A percentile compares a stretch with the other conserved stretches of the same genome.
These are phyloP conservation scores for Chenopodium album DNA, from an alignment of 148 eudicot genomes.

Conservation along the genomic window DNA sequence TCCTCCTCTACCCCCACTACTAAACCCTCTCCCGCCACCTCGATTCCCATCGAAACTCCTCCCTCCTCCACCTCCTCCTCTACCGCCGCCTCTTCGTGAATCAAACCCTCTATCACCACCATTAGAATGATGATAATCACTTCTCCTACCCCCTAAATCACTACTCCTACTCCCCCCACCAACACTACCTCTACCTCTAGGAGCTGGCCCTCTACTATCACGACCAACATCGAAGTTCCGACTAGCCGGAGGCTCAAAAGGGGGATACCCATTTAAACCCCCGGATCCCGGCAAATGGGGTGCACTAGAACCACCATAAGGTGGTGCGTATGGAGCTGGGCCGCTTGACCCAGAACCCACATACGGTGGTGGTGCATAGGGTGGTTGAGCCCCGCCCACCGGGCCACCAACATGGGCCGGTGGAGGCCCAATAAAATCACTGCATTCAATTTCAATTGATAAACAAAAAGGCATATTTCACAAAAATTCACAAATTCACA, in stretches of 20 bases:
- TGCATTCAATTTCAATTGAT: slow-evolving; percentile 32
- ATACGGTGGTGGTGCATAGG: slow-evolving; percentile 15
- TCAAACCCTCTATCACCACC: slow-evolving; percentile 44
- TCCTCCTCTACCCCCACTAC: slow-evolving; percentile 45
- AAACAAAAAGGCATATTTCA: neutral
- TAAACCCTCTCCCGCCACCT: slow-evolving; percentile 42
- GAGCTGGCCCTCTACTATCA: slow-evolving; percentile 2
- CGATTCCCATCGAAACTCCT: slow-evolving; percentile 41
- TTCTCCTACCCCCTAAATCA: slow-evolving; percentile 34
- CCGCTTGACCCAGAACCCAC: slow-evolving; percentile 45
- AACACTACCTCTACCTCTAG: slow-evolving; percentile 21
- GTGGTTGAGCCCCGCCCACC: too few relatives aligned
- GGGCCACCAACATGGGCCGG: slow-evolving; percentile 26
- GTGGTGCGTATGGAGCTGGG: slow-evolving; percentile 38
- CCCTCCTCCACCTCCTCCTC: slow-evolving; percentile 45
- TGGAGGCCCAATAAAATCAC: slow-evolving; percentile 71
- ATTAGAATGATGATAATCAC: slow-evolving; percentile 26
- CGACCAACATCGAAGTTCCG: slow-evolving; percentile 58
- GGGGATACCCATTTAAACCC: slow-evolving; percentile 45
- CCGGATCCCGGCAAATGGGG: slow-evolving; percentile 34
- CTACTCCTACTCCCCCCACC: slow-evolving; percentile 31
- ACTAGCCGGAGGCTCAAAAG: slow-evolving; percentile 56
- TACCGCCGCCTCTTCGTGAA: slow-evolving; percentile 39
- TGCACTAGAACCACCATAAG: slow-evolving; percentile 23
- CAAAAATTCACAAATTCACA: neutral